Percentiles rank a stretch among this genome's conserved stretches.
phyloP scores from a whole-genome alignment of 176 grass and related monocot genomes.

The Zizania latifolia region DNA sequence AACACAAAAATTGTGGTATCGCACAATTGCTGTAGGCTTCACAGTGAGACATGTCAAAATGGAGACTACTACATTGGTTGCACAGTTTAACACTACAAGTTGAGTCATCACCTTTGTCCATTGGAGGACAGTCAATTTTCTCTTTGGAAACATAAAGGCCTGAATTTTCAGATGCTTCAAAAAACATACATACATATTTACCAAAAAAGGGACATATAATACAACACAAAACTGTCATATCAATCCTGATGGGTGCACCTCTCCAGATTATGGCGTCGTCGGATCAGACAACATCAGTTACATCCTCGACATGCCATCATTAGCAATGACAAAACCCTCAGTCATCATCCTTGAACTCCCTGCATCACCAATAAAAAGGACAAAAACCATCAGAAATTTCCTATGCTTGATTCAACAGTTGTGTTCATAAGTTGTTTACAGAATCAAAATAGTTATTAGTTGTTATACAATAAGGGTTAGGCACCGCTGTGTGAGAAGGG shows the following conservation, averaged over 20 bases:
- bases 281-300: conserved; percentile 8
- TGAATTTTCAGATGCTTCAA: neutral
- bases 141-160: neutral
- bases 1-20: too few species aligned
- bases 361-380: neutral
- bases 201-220: conserved; percentile 18
- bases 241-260: conserved; percentile 14
- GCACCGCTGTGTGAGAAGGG: too few species aligned
- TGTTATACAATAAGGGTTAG: neutral
- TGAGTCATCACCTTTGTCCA: neutral
- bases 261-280: neutral
- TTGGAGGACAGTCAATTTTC: neutral
- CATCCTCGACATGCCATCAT: neutral
- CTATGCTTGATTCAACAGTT: neutral
- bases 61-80: neutral
- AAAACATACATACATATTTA: conserved; percentile 17
- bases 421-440: neutral
- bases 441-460: neutral
- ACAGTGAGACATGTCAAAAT: neutral
- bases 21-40: neutral
- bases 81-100: neutral
- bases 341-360: conserved; percentile 38
- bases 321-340: neutral
- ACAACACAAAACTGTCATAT: conserved; percentile 32
- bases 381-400: neutral